phyloP scores from a whole-genome alignment of 2,329 filamentous ascomycete species.

The Bipolaris zeicola region DNA sequence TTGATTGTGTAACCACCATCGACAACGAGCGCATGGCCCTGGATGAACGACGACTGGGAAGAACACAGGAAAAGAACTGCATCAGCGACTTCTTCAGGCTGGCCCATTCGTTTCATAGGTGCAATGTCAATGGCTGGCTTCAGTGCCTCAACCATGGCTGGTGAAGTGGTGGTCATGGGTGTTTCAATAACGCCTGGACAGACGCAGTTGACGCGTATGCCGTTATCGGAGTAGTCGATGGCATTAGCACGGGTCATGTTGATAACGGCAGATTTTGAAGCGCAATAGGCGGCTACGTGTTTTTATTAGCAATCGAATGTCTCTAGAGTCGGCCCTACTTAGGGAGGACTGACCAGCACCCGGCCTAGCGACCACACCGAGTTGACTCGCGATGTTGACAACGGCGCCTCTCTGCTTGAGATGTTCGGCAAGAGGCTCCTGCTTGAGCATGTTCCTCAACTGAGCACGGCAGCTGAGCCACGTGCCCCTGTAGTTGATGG shows the following conservation, averaged over 20 bases:
- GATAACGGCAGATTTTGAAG: constrained; percentile 64
- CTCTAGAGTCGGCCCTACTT: neutral
- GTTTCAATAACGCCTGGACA: constrained; percentile 60
- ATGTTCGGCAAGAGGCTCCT: constrained; percentile 54
- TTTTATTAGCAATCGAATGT: neutral
- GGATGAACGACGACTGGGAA: constrained; percentile 60
- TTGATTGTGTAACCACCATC: constrained; percentile 52
- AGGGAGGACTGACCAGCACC: constrained; percentile 26
- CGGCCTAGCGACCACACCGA: constrained; percentile 49
- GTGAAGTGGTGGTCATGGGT: constrained; percentile 39
- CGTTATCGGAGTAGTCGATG: constrained; percentile 58
- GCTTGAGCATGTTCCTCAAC: constrained; percentile 57
- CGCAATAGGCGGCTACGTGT: constrained; percentile 60
- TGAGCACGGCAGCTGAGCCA: constrained; percentile 62
- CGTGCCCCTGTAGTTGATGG: constrained; percentile 63
- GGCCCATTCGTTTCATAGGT: constrained; percentile 56
- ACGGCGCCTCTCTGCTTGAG: constrained; percentile 52
- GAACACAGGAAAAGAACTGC: constrained; percentile 59
- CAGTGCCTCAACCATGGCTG: constrained; percentile 39
- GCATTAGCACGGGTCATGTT: constrained; percentile 63
- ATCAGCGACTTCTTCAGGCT: constrained; percentile 61
- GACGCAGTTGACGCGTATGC: constrained; percentile 64
- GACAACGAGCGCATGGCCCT: constrained; percentile 55
- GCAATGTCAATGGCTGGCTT: constrained; percentile 52
- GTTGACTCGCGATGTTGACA: constrained; percentile 61